Evolutionary conservation across 148 eudicot genomes (phyloP).

Genomic region (Spergularia bocconei): DNA sequence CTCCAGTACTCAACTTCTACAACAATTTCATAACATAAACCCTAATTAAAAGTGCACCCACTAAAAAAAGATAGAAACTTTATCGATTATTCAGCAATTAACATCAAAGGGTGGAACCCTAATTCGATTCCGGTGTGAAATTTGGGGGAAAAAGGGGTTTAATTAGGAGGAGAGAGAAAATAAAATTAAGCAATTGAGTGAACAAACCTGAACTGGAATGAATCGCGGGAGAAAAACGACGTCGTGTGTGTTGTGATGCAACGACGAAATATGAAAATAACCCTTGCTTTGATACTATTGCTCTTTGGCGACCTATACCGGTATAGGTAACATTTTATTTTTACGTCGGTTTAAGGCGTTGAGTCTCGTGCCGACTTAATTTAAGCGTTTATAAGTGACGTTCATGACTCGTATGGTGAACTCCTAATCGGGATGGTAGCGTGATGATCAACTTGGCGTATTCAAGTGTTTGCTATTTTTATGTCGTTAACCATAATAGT

Average conservation of each 20-base stretch:
- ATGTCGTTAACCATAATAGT: no score
- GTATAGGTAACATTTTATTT: no score
- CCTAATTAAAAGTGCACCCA: slow-evolving; percentile 5
- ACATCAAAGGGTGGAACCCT: slow-evolving; percentile 4
- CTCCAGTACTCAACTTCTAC: background rate
- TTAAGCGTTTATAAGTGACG: no score
- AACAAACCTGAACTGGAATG: background rate
- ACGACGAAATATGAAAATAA: background rate
- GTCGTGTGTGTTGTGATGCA: background rate
- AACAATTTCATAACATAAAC: slow-evolving; percentile 7
- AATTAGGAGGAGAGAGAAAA: no score
- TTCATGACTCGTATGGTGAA: no score
- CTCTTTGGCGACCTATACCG: no score
- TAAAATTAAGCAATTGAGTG: background rate
- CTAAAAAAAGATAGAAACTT: background rate
- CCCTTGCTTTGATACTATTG: no score
- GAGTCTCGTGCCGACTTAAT: no score
- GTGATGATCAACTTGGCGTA: no score
- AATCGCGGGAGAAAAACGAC: background rate
- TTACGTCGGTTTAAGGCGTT: no score
- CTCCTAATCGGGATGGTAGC: no score
- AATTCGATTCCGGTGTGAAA: background rate
- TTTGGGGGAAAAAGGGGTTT: background rate
- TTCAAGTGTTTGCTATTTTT: no score
- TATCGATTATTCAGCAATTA: background rate